Percentiles rank a stretch among this genome's conserved stretches.
phyloP scores from a whole-genome alignment of 192 early-diverging fungal genomes.

The Coemansia sp. region DNA sequence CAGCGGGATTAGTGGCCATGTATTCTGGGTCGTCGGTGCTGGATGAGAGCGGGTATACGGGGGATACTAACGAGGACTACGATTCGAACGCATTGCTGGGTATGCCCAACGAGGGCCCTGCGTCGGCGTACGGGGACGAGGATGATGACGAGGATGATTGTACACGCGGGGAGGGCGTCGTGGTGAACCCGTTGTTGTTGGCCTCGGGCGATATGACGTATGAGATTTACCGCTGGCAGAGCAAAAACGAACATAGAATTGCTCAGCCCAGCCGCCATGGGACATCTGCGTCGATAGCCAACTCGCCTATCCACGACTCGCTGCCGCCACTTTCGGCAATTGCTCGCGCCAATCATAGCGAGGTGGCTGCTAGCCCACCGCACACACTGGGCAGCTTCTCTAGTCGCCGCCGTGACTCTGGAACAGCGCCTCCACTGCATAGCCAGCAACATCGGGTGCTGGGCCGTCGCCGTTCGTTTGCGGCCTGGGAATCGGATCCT shows the following conservation, averaged over 20 bases:
- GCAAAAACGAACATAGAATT: constrained; percentile 54
- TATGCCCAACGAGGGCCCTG: constrained; percentile 32
- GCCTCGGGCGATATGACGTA: constrained; percentile 78
- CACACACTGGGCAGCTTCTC: background rate
- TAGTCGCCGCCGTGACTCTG: constrained; percentile 59
- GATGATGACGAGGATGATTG: constrained; percentile 9
- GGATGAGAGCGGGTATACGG: constrained; percentile 47
- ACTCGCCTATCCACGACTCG: background rate
- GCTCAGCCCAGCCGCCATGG: constrained; percentile 1
- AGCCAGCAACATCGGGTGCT: constrained; percentile 32
- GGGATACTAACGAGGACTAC: constrained; percentile 39
- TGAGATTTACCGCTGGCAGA: constrained; percentile 90
- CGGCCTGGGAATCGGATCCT: constrained; percentile 49
- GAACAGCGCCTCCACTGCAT: constrained; percentile 29
- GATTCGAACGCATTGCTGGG: constrained; percentile 8
- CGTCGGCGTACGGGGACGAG: constrained; percentile 41
- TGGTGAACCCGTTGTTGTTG: constrained; percentile 56
- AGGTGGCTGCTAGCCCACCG: background rate
- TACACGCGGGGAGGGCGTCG: constrained; percentile 19
- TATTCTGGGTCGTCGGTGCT: background rate
- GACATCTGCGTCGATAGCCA: background rate
- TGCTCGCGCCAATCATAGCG: constrained; percentile 12
- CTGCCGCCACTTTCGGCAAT: constrained; percentile 1
- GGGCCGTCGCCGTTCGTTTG: constrained; percentile 41
- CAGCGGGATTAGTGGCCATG: background rate